Evolutionary conservation across 352 stramenopile species (phyloP), one percentile per base, ranked within the genome.

Genomic region (Pythium sukuiense): DNA sequence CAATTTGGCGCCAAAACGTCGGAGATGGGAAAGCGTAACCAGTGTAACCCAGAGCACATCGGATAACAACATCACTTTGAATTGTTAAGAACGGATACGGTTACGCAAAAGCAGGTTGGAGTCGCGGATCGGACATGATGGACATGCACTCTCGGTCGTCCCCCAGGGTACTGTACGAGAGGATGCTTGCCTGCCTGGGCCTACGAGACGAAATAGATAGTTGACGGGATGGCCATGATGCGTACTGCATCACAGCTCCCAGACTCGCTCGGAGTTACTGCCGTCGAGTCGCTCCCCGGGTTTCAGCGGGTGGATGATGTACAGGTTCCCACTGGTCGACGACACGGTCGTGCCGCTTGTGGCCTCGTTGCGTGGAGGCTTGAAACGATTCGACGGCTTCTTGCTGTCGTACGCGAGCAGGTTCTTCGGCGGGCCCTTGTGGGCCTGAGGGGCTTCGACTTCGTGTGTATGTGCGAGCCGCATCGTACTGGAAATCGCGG

Each of bases 381-480:
- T 73, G 61, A 55, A 65, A 29, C 67, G 60, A 48, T 65, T 70
- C 35, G 67, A 66, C 13, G 54, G 39, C 50, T 73, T 73, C 39
- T 63, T 65, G 61, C 45, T 69, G 50, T 73, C 55, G 50, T 73
- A 73, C 50, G 55, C 27, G 13, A 73, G 67, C 6, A 74, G 45
- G 33, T 67, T 70, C 49, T 65, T 69, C 26, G 60, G 54, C 20
- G 59, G 35, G 7, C 53, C 54, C 1, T 20, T 37, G 27, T 29
- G 58, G n/a, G 9, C 32, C 20, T 32, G 46, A 13, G 64, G 39
- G 26, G 58, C 49, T 14, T 29, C 16, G 0, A 26, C 27, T 2
- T 65, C 57, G n/a, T 16, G 35, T 26, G 49, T 50, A 37, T 71
- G 64, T 2, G 64, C 64, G 43, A 71, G 64, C 18, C 64, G 57